A percentile compares a stretch with the other conserved stretches of the same genome.
phyloP scores from a whole-genome alignment of 2,329 filamentous ascomycete genomes.

The Fusarium setosum region DNA sequence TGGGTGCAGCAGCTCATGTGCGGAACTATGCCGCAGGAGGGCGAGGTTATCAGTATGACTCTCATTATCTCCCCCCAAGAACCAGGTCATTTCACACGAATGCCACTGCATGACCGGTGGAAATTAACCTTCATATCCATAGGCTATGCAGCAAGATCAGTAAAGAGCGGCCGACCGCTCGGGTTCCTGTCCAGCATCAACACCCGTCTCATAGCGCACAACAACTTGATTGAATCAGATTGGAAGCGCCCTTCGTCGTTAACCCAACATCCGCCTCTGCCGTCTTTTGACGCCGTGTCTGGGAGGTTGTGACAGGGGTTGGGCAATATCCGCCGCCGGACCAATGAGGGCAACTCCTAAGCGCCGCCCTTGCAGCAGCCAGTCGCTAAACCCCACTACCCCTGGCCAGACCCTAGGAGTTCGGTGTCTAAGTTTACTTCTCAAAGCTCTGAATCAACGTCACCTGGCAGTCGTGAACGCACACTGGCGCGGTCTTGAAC shows the following conservation, averaged over 20 bases:
- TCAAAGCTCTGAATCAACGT: conserved; percentile 27
- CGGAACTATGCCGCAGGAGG: conserved; percentile 24
- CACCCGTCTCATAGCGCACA: background rate
- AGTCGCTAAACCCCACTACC: conserved; percentile 41
- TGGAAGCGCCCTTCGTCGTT: background rate
- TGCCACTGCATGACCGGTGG: background rate
- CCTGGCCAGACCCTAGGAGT: conserved; percentile 33
- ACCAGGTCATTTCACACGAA: background rate
- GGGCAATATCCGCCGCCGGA: conserved; percentile 18
- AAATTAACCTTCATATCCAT: background rate
- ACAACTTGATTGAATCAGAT: background rate
- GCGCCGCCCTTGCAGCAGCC: conserved; percentile 45
- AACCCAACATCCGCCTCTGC: background rate
- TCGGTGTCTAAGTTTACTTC: conserved; percentile 22
- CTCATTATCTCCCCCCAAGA: background rate
- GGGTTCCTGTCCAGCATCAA: conserved; percentile 6
- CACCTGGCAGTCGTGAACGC: conserved; percentile 23
- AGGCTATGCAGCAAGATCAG: background rate
- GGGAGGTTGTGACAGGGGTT: conserved; percentile 39
- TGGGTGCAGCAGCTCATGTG: conserved; percentile 3
- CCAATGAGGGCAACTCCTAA: conserved; percentile 45
- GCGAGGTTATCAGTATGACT: conserved; percentile 19
- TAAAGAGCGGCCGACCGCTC: background rate
- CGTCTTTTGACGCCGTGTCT: conserved; percentile 33
- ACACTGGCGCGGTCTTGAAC: conserved; percentile 18